Percentiles rank a stretch among this genome's conserved stretches.
These are phyloP conservation scores for Magnusiomyces tetraspermus DNA, from an alignment of 1,139 yeast species.

Conservation along the genomic window DNA sequence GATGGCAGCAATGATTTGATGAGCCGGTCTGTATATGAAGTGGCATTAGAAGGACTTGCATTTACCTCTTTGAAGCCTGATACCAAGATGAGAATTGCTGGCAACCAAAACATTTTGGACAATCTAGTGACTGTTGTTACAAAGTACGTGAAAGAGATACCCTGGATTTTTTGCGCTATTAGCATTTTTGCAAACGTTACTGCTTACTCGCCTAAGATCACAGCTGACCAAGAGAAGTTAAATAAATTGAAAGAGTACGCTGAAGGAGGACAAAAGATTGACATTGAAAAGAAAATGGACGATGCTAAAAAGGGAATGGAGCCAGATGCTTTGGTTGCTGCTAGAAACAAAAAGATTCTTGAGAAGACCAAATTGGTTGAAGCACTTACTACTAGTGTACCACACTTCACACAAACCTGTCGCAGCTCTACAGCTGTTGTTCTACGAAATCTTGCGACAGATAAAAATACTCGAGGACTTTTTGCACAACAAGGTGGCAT, in stretches of 20 bases:
- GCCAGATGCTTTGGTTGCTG: slow-evolving; percentile 21
- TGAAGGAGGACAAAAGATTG: slow-evolving; percentile 15
- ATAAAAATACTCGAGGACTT: slow-evolving; percentile 23
- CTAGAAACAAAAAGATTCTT: slow-evolving; percentile 23
- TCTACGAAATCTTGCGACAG: slow-evolving; percentile 30
- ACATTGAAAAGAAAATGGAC: slow-evolving; percentile 10
- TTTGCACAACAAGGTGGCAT: slow-evolving; percentile 33
- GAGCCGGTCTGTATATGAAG: slow-evolving; percentile 15
- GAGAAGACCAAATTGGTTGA: slow-evolving; percentile 23
- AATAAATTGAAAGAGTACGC: slow-evolving; percentile 29
- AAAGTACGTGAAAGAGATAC: slow-evolving; percentile 16
- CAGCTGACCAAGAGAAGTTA: slow-evolving; percentile 28
- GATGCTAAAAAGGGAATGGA: slow-evolving; percentile 18
- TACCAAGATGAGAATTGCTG: slow-evolving; percentile 26
- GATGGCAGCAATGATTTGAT: slow-evolving; percentile 4
- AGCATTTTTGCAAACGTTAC: slow-evolving; percentile 28
- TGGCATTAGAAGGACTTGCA: slow-evolving; percentile 34
- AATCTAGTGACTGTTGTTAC: slow-evolving; percentile 17
- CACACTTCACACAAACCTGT: slow-evolving; percentile 25
- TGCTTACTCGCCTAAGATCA: slow-evolving; percentile 27
- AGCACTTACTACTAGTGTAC: slow-evolving; percentile 23
- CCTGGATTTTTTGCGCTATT: slow-evolving; percentile 29
- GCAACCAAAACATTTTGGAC: slow-evolving; percentile 18
- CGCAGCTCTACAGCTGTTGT: slow-evolving; percentile 25
- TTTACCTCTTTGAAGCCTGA: slow-evolving; percentile 28